Evolutionary conservation across 2,329 filamentous ascomycete species (phyloP), one percentile per base, ranked within the genome.

Genomic region (Neurospora sp.): DNA sequence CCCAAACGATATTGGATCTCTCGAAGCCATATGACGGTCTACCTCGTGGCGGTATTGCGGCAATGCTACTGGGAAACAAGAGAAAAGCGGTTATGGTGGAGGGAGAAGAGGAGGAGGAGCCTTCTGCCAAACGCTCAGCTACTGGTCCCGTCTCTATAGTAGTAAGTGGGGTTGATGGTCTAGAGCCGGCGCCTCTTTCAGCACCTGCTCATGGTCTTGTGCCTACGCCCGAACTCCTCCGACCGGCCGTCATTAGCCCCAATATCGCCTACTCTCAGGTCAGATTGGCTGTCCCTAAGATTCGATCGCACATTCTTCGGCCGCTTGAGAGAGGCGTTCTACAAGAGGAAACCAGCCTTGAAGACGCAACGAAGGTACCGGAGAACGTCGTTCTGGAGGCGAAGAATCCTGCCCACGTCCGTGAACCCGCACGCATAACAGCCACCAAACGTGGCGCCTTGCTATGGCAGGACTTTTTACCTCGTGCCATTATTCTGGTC

Each of bases 391-490:
- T 97, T 28, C 86, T 99, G 69, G 96, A 99, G 82, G 95, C 93
- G 37, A 91, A 90, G 72, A 99, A 99, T 77, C 92, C 94, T 1
- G 83, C 86, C 77, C 90, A 83, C 82, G 90, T 83, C 62, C 88
- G 91, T 71, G 95, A 98, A 71, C 96, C 96, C 1, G 92, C 93
- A 4, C 89, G 92, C 40, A 88, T 99, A 57, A 92, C 89, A 5
- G 89, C 96, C 46, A 91, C 89, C 2, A 95, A 93, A 77, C 88
- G 92, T 69, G 93, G 93, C 4, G 88, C 90, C 69, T 84, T 91
- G 1, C 80, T 98, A 3, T 99, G 96, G 96, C 92, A 97, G 76
- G 96, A 99, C 77, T 99, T 92, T 76, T 82, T 99, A 15, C 94
- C 95, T 0, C 87, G 91, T 70, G 89, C 93, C 6, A 91, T 97